Evolutionary conservation across 2,329 filamentous ascomycete genomes (phyloP), one percentile per base, ranked within the genome.

Genomic region (Cladorrhinum sp.): DNA sequence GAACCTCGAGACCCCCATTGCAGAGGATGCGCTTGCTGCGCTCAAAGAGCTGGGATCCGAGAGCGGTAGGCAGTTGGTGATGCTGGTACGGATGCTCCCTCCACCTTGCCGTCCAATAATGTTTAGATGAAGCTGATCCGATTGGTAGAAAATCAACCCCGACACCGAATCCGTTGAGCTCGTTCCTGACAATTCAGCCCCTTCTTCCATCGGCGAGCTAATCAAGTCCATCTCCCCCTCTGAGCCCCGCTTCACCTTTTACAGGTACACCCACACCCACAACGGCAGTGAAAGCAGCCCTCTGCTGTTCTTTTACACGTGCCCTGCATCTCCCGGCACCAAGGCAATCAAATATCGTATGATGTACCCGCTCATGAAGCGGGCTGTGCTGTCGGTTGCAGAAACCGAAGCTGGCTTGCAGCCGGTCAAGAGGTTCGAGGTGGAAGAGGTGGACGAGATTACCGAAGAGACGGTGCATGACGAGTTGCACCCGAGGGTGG

Each of bases 301-400:
- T 2, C 78, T 93, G 52, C 79, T 93, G 5, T 95, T 95, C 77
- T 86, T 95, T 71, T 93, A 92, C 76, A 93, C 90, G 5, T 92
- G 90, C 73, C 91, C 91, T 0, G 78, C 82, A 7, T 81, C 87
- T 3, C 76, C 83, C 0, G 83, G 79, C 25, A 85, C 81, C 56
- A 90, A 87, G 75, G 78, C 83, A 56, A 90, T 95, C 77, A 93
- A 91, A 77, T 88, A 90, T 75, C 82, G 90, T 65, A 96, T 96
- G 91, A 75, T 95, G 70, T 95, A 95, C 72, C 90, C 91, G 32
- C 77, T 87, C 24, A 87, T 87, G 78, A 87, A 87, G 75, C 79
- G 84, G 10, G 83, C 85, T 23, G 88, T 91, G 2, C 78, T 92
- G 27, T 75, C 78, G n/a, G 73, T 87, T 32, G 90, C 90, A 18